Percentiles rank a stretch among this genome's conserved stretches.
phyloP scores from a whole-genome alignment of 257 asterid species.

The Nicotiana noctiflora region DNA sequence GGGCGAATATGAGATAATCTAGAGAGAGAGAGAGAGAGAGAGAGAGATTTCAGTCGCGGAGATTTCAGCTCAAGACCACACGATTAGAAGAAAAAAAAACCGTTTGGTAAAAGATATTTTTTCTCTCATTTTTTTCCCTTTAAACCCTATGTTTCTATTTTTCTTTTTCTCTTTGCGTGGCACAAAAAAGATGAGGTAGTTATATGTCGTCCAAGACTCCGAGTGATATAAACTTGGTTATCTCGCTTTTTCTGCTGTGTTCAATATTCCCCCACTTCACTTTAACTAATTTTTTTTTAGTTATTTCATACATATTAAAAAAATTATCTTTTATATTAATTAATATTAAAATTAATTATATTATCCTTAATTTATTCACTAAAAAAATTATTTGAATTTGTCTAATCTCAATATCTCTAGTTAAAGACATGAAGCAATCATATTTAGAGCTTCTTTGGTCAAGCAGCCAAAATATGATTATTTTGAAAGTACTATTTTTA shows the following conservation, averaged over 20 bases:
- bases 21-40: slow-evolving; percentile 23
- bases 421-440: no score
- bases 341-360: no score
- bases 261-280: no score
- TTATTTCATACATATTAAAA: no score
- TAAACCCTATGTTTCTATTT: not conserved
- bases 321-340: no score
- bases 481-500: no score
- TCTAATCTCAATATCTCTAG: no score
- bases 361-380: no score
- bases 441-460: no score
- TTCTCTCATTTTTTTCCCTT: not conserved
- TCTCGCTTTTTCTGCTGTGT: not conserved
- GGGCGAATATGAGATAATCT: slow-evolving; percentile 14
- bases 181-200: not conserved
- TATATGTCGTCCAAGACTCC: not conserved
- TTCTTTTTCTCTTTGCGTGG: not conserved
- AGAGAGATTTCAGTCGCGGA: not conserved
- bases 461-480: no score
- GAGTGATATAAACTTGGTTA: not conserved
- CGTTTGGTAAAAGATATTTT: not conserved
- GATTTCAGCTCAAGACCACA: slow-evolving; percentile 7
- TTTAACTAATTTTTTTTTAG: no score
- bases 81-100: not conserved
- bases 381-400: no score